Percentiles rank a stretch among this genome's conserved stretches.
Evolutionary conservation across 2,329 filamentous ascomycete species (phyloP).

Genomic region (Ophiostoma montium): DNA sequence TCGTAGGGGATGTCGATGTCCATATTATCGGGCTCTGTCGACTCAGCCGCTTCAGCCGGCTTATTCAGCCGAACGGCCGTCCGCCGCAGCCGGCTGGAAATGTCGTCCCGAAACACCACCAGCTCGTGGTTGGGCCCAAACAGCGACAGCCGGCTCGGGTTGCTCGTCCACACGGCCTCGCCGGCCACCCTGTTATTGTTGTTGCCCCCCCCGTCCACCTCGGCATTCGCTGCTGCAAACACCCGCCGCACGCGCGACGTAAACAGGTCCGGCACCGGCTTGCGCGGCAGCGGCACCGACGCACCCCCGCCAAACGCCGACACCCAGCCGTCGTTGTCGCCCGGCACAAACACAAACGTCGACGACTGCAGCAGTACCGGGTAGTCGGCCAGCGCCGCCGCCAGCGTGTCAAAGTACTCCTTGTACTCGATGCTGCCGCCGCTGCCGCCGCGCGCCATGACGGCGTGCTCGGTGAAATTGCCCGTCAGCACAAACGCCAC

Average conservation of each 20-base stretch:
- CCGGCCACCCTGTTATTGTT: conserved; percentile 29
- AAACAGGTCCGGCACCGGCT: conserved; percentile 72
- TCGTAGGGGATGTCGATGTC: conserved; percentile 36
- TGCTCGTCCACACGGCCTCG: conserved; percentile 76
- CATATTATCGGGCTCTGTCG: conserved; percentile 18
- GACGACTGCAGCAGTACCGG: conserved; percentile 63
- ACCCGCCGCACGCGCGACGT: conserved; percentile 72
- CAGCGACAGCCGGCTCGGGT: conserved; percentile 66
- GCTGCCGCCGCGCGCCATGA: conserved; percentile 52
- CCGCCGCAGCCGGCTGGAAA: conserved; percentile 64
- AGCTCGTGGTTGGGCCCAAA: conserved; percentile 86
- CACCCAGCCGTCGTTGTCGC: conserved; percentile 95
- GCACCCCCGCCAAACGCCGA: conserved; percentile 71
- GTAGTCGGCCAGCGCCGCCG: conserved; percentile 70
- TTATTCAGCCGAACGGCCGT: conserved; percentile 52
- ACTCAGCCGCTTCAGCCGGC: conserved; percentile 4
- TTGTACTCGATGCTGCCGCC: conserved; percentile 91
- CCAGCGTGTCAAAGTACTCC: conserved; percentile 83
- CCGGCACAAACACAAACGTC: conserved; percentile 85
- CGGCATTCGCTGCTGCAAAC: conserved; percentile 65
- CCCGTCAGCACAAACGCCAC: conserved; percentile 73
- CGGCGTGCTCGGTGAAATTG: conserved; percentile 59
- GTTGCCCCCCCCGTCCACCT: conserved; percentile 29
- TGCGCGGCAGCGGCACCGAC: conserved; percentile 53
- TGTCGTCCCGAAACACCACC: conserved; percentile 74